Evolutionary conservation across 805 yeast genomes (phyloP), one percentile per base, ranked within the genome.

Genomic region (Ogataea pilisensis): DNA sequence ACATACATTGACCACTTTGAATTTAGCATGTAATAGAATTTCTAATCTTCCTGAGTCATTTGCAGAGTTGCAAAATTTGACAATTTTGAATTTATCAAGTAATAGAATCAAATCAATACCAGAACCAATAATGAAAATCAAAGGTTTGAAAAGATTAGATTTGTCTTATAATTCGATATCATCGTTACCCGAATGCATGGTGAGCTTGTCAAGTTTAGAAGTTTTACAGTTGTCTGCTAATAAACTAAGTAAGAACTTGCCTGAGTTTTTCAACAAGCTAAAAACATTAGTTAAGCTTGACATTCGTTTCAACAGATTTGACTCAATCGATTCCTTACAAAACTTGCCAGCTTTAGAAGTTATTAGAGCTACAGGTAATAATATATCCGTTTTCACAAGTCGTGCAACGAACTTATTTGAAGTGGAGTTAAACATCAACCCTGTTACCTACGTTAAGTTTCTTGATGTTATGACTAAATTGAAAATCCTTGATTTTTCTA

Each of bases 211-310:
- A 1, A 76, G 80, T 20, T 67, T 93, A 32, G 80, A 80, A 35
- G 80, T 78, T 45, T 70, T 91, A 49, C 83, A 82, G 50, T 63
- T 90, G 32, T 81, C 90, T 26, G 87, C 89, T 41, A 90, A 90
- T 55, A 73, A 70, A 42, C 65, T 90, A 37, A 53, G 67, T 20
- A 73, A 74, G 31, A 59, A 66, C 3, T 57, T 83, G 19, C 87
- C 88, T 0, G 51, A 46, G 0, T 72, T 73, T 42, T 69, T 88
- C 46, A 64, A 72, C 1, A 67, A 72, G 5, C 68, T 89, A 57
- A 54, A 60, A 2, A 69, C 75, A 13, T 68, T 90, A 53, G 76
- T 82, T 56, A 76, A 86, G 38, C 69, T 90, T 48, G 96, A 91
- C 63, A 65, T 89, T 18, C 72, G 93, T 37, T 85, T 81, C 61